Conservation (phyloP, 1,284 basidiomycete genomes). For the Sanguinoderma infundibulare region DNA sequence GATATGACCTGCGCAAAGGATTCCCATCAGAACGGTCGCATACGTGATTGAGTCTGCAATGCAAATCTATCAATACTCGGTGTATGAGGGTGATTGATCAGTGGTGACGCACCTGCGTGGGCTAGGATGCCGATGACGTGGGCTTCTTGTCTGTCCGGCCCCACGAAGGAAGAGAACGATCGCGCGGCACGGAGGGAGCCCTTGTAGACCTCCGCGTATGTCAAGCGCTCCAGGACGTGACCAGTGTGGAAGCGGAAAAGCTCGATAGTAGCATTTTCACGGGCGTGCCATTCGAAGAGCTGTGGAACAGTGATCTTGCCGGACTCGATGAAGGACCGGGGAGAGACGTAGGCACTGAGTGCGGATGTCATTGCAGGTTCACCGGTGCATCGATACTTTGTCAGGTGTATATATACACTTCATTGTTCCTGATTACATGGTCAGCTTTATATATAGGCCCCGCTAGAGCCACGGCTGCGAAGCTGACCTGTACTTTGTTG, state of each 20-base stretch:
- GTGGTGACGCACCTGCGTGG: not conserved
- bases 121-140: not conserved
- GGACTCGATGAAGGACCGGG: not conserved
- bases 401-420: too few relatives aligned
- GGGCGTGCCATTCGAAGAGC: constrained; percentile 39
- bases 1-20: constrained; percentile 27
- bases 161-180: not conserved
- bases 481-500: too few relatives aligned
- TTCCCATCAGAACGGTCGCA: constrained; percentile 29
- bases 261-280: constrained; percentile 36
- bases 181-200: constrained; percentile 20
- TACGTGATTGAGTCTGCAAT: constrained; percentile 36
- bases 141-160: not conserved
- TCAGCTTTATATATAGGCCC: too few relatives aligned
- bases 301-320: constrained; percentile 30
- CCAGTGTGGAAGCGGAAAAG: constrained; percentile 37
- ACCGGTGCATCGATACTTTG: too few relatives aligned
- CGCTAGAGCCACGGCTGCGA: too few relatives aligned
- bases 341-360: not conserved
- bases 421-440: too few relatives aligned
- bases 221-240: constrained; percentile 22
- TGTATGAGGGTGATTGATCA: not conserved
- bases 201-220: constrained; percentile 30
- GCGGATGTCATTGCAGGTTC: not conserved
- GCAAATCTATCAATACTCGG: not conserved